These are phyloP conservation scores for Pseudogymnoascus sp. DNA, from an alignment of 2,329 filamentous ascomycete genomes.

Conservation along the genomic window DNA sequence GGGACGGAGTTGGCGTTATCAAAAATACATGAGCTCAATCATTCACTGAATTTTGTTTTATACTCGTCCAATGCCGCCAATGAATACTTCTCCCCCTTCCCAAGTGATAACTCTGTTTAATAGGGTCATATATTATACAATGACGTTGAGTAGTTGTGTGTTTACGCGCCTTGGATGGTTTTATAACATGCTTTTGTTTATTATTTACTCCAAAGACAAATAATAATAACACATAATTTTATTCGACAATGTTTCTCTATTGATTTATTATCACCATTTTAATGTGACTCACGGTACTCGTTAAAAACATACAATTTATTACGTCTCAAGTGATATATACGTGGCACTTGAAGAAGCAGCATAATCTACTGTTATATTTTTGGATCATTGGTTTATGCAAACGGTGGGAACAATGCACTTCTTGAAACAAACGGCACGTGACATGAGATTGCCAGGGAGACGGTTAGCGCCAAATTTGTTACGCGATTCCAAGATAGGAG, in stretches of 20 bases:
- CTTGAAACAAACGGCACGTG: not conserved
- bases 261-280: not conserved
- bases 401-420: not conserved
- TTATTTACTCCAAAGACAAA: not conserved
- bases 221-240: not conserved
- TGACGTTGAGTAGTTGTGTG: not conserved
- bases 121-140: not conserved
- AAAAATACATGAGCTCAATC: not conserved
- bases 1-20: not conserved
- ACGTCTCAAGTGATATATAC: not conserved
- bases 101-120: not conserved
- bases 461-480: slow-evolving; percentile 7
- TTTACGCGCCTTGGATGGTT: no score
- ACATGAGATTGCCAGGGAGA: slow-evolving; percentile 3
- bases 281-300: not conserved
- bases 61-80: not conserved
- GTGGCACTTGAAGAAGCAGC: not conserved
- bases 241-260: not conserved
- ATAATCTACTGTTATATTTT: not conserved
- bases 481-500: slow-evolving; percentile 8
- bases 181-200: not conserved
- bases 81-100: not conserved
- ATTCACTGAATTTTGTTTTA: not conserved
- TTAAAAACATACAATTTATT: not conserved
- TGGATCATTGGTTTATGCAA: not conserved